phyloP scores from a whole-genome alignment of 495 filamentous ascomycete genomes.

The Neurospora pannonica region DNA sequence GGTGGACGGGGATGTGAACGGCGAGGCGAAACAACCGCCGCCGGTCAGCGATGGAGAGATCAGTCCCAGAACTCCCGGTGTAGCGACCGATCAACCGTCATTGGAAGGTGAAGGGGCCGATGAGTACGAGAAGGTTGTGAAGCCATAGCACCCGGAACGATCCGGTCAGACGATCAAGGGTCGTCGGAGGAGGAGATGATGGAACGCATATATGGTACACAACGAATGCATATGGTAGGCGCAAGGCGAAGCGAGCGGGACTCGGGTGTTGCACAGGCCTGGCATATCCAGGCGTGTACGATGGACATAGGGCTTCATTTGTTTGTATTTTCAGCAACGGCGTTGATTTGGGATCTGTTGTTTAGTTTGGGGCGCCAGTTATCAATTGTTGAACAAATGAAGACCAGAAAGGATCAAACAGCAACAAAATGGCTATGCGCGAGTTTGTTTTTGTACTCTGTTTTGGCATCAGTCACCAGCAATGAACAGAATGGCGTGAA shows the following conservation, averaged over 20 bases:
- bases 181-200: background rate
- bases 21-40: background rate
- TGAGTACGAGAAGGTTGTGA: background rate
- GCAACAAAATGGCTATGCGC: background rate
- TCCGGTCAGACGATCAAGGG: background rate
- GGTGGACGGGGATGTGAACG: background rate
- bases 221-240: background rate
- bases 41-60: background rate
- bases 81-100: background rate
- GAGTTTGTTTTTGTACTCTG: background rate
- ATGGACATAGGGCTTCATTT: background rate
- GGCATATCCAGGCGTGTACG: background rate
- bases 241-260: background rate
- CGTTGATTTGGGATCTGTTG: background rate
- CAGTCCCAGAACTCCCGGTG: background rate
- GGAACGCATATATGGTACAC: background rate
- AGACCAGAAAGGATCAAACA: background rate
- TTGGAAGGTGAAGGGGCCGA: background rate
- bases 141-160: background rate
- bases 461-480: fast-evolving
- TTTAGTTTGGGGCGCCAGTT: background rate
- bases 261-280: background rate
- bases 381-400: background rate
- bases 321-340: background rate
- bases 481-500: background rate